Conservation (phyloP, 805 yeast species). For the Spathaspora girioi region DNA sequence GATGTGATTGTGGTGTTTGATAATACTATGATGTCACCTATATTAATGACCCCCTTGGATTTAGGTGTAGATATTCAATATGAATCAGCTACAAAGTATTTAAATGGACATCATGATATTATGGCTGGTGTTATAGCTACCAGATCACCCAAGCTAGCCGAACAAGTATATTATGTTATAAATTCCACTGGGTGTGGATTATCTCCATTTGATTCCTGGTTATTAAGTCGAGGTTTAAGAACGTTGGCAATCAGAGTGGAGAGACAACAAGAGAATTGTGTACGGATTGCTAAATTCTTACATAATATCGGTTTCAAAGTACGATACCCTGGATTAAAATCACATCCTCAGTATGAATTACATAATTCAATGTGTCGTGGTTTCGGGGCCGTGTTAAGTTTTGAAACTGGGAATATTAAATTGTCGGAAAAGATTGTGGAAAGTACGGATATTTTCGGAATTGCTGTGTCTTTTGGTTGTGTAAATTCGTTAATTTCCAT, state of each 20-base stretch:
- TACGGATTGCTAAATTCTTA: slow-evolving; percentile 70
- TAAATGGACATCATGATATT: slow-evolving; percentile 93
- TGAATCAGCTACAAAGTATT: slow-evolving; percentile 89
- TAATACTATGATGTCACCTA: slow-evolving; percentile 96
- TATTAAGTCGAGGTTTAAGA: slow-evolving; percentile 81
- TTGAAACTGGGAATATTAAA: slow-evolving; percentile 77
- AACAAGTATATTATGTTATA: slow-evolving; percentile 67
- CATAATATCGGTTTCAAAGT: slow-evolving; percentile 68
- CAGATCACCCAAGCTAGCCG: slow-evolving; percentile 58
- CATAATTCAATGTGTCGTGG: slow-evolving; percentile 79
- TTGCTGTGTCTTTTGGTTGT: slow-evolving; percentile 92
- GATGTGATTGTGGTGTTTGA: slow-evolving; percentile 77
- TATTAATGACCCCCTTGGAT: slow-evolving; percentile 79
- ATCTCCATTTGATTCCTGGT: slow-evolving; percentile 91
- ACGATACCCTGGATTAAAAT: slow-evolving; percentile 78
- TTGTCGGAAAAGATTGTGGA: slow-evolving; percentile 72
- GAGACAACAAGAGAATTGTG: slow-evolving; percentile 81
- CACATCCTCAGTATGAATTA: slow-evolving; percentile 77
- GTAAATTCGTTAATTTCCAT: slow-evolving; percentile 88
- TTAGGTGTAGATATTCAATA: slow-evolving; percentile 88
- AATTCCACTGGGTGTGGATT: slow-evolving; percentile 91
- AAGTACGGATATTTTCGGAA: slow-evolving; percentile 71
- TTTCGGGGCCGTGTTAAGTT: slow-evolving; percentile 83
- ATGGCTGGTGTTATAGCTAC: slow-evolving; percentile 94
- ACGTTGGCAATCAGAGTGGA: slow-evolving; percentile 84